These are phyloP conservation scores for Pseudogymnoascus sp. DNA, from an alignment of 2,329 filamentous ascomycete species.

Conservation along the genomic window DNA sequence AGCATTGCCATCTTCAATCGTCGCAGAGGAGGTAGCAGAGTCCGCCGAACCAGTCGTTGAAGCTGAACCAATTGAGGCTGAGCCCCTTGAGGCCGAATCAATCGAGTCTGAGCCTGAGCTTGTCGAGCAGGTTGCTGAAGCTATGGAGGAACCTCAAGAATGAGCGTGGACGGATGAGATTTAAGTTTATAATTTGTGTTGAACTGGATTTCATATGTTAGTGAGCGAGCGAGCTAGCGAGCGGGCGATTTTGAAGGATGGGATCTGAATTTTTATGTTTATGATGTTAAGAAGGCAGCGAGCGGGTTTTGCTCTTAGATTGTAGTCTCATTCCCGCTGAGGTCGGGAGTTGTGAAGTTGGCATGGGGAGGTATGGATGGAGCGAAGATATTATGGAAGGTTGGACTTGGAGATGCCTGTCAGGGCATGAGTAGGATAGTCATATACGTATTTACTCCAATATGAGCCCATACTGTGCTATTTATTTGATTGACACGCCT, in stretches of 20 bases:
- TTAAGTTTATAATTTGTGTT: neutral
- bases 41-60: neutral
- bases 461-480: neutral
- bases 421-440: neutral
- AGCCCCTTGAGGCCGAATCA: neutral
- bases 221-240: neutral
- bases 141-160: neutral
- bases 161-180: neutral
- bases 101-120: neutral
- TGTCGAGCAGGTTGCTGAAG: neutral
- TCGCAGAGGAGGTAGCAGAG: neutral
- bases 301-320: neutral
- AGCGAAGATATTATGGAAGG: neutral
- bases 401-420: neutral
- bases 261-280: neutral
- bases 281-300: neutral
- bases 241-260: slow-evolving; percentile 1
- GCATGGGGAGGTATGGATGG: neutral
- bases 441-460: neutral
- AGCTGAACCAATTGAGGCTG: neutral
- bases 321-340: neutral
- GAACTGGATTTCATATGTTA: neutral
- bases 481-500: neutral
- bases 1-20: neutral
- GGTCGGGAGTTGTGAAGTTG: neutral